A percentile compares a stretch with the other conserved stretches of the same genome.
These are phyloP conservation scores for Zymoseptoria crescenta DNA, from an alignment of 2,329 filamentous ascomycete species.

Conservation along the genomic window DNA sequence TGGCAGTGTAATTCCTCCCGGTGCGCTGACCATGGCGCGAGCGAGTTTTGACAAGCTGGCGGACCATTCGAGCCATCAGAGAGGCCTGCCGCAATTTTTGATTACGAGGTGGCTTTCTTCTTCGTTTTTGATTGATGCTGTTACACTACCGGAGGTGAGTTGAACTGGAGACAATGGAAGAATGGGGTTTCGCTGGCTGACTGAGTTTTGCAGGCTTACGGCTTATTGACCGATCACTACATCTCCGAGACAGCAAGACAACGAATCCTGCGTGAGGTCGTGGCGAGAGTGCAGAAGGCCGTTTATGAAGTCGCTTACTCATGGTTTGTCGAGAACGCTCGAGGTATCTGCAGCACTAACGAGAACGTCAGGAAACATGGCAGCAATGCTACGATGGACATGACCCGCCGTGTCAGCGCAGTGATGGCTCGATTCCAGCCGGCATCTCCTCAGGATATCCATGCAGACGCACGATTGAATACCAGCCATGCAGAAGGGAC, in stretches of 20 bases:
- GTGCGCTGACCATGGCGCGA: conserved; percentile 74
- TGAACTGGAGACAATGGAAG: background rate
- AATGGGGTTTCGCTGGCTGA: background rate
- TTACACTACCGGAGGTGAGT: conserved; percentile 78
- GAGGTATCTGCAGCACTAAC: conserved; percentile 17
- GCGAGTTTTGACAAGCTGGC: conserved; percentile 64
- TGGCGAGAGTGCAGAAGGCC: conserved; percentile 68
- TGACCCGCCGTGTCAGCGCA: conserved; percentile 62
- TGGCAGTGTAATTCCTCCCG: conserved; percentile 75
- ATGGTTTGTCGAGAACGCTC: conserved; percentile 47
- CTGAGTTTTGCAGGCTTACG: conserved; percentile 44
- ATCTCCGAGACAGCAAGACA: conserved; percentile 86
- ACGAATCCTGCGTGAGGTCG: conserved; percentile 64
- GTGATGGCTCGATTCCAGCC: conserved; percentile 55
- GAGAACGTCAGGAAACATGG: conserved; percentile 45
- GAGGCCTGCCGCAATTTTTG: conserved; percentile 67
- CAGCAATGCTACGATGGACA: conserved; percentile 53
- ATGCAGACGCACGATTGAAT: background rate
- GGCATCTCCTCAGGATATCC: background rate
- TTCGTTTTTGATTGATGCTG: conserved; percentile 71
- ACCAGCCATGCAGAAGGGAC: background rate
- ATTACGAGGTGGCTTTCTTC: conserved; percentile 90
- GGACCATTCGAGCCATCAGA: conserved; percentile 61
- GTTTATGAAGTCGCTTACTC: conserved; percentile 66
- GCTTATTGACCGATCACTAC: conserved; percentile 76